Evolutionary conservation across 2,329 filamentous ascomycete species (phyloP), one percentile per base, ranked within the genome.

Genomic region (Elsinoe batatas): DNA sequence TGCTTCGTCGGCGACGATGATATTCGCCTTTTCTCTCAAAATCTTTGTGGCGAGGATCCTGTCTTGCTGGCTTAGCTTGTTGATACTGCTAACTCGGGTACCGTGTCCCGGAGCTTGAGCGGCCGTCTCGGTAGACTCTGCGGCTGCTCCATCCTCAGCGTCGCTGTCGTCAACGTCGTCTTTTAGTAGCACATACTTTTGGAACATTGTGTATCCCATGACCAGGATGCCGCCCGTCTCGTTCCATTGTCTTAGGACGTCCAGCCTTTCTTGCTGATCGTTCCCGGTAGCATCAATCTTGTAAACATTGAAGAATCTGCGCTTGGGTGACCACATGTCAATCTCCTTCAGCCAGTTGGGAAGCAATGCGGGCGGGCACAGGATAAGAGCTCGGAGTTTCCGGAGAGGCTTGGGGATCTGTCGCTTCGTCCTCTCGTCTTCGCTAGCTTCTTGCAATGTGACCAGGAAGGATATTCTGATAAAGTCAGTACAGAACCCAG

Each of bases 281-380:
- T 61, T 40, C 6, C 72, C 61, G 0, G 65, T 64, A 7, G 78
- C 63, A 46, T 79, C 77, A n/a, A 90, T 65, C 54, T 76, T 78
- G 59, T 74, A 74, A 5, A 87, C 66, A 0, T 69, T 62, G 1
- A 84, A 84, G 7, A 91, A 72, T 1, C 74, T 60, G 6, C 71
- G 64, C 2, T 71, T 43, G 5, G 64, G 61, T 5, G 79, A 75
- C 91, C 91, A 95, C 42, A 75, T 75, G 0, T 78, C 61, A 37
- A 95, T 73, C 66, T 96, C 91, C 47, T 91, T 84, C 57, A 76
- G 69, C 91, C 91, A 96, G 62, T 95, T 96, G 20, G 87, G 77
- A 7, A 93, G 77, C 11, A 96, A 71, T 0, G 80, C 76, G 1
- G 89, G 72, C 3, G 91, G 91, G 59, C 87, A 91, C 1, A 95